Evolutionary conservation across 2,329 filamentous ascomycete genomes (phyloP), one percentile per base, ranked within the genome.

Genomic region (Calonectria henricotiae): DNA sequence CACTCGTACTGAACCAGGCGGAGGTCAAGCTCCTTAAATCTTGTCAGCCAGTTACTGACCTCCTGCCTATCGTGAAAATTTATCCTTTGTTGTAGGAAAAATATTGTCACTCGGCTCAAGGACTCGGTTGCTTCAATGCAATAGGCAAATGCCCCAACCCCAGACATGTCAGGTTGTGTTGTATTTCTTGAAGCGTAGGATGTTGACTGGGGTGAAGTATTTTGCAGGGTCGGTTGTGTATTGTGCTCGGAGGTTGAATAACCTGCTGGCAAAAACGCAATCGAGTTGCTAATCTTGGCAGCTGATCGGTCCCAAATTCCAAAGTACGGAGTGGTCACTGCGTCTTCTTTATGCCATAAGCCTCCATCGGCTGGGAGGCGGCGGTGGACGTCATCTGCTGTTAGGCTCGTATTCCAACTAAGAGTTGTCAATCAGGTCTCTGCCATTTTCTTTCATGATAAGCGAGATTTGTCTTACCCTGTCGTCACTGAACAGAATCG

Each of bases 121-220:
- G 81, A 85, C 71, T 86, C 84, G 0, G 83, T 85, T 0, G 84
- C 83, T 67, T 86, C 83, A 30, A 85, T 79, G 58, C 79, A 80
- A 70, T 85, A 85, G 1, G 83, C 83, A 68, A 85, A 85, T 0
- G 81, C 67, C 4, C 67, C 67, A 6, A 69, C 44, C 7, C 51
- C 67, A 7, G 61, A 65, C 67, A 65, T 65, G 37, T 69, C 67
- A 0, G 62, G 61, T 13, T 69, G 67, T 4, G 62, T 15, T n/a
- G 12, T 4, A 6, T 25, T 43, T n/a, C 32, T 41, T 1, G 20
- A 23, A 4, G 44, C 20, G 23, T 68, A 60, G 1, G 66, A 58
- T 30, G 66, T 47, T 3, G 60, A 63, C 17, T 63, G 66, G 1
- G 66, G 66, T 3, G 66, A 68, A 5, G 39, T 23, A 13, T 68